Evolutionary conservation across 2,329 filamentous ascomycete genomes (phyloP), one percentile per base, ranked within the genome.

Genomic region (Fusarium musae): DNA sequence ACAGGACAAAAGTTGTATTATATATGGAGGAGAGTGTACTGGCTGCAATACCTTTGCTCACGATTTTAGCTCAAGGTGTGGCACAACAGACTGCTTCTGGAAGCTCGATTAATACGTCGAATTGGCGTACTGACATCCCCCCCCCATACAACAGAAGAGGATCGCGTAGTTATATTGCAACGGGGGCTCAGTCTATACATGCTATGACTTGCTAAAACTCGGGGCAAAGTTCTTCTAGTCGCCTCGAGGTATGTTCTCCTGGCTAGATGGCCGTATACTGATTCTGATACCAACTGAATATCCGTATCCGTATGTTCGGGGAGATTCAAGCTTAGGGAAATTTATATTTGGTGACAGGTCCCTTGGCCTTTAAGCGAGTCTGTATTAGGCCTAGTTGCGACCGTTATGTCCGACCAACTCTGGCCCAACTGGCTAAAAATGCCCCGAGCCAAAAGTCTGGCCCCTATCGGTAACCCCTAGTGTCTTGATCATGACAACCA

Each of bases 381-480:
- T 67, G 50, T 63, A 37, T 69, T 60, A 63, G 50, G 67, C 62
- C 44, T 68, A 67, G 63, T 59, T 59, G 63, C 49, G 59, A 66
- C 72, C 72, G 70, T 77, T 77, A 47, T 59, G 40, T 61, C 70
- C 61, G 60, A 44, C 52, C 63, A 64, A 32, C 59, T 66, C 30
- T 67, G 59, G 63, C 56, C 66, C 63, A 68, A 64, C 34, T 74
- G 52, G 74, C 66, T 75, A 76, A 75, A 77, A 75, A 77, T 78
- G 60, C 69, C 70, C 75, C 75, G 77, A 78, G 43, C 69, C 69
- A 66, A 42, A 42, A 34, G 62, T 64, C 58, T 52, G 66, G 72
- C 63, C 74, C 72, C 61, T 68, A 67, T 70, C 67, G 37, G 36
- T 49, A 58, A 50, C 58, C 69, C 52, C 53, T 61, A 59, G 71